phyloP scores from a whole-genome alignment of 176 grass and related monocot genomes.

The Aegilops umbellulata region DNA sequence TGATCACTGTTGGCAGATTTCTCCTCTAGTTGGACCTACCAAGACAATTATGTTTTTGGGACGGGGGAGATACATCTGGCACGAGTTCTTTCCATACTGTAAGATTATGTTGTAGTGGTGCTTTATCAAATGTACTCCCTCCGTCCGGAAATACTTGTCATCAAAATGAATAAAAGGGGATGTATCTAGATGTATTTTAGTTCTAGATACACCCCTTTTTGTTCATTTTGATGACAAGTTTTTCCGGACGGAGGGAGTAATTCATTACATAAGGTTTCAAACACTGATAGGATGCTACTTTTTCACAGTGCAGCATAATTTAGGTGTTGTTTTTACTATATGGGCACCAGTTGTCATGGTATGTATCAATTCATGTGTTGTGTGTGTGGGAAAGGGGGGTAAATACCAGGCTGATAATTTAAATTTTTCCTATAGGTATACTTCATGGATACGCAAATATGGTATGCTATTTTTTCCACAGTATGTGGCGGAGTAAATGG shows the following conservation, averaged over 20 bases:
- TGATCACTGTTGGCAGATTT: slow-evolving; percentile 57
- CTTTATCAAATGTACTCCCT: neutral
- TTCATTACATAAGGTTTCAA: slow-evolving; percentile 15
- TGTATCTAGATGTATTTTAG: no score
- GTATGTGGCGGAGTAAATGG: slow-evolving; percentile 88
- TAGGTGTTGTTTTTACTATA: slow-evolving; percentile 78
- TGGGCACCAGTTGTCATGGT: slow-evolving; percentile 98
- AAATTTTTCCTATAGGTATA: slow-evolving; percentile 57
- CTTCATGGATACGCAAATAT: slow-evolving; percentile 99
- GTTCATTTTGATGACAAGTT: no score
- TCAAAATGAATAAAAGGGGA: no score
- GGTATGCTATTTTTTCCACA: slow-evolving; percentile 99
- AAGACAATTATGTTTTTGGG: slow-evolving; percentile 74
- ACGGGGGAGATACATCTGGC: slow-evolving; percentile 68
- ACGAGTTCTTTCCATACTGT: slow-evolving; percentile 95
- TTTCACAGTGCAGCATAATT: slow-evolving; percentile 87
- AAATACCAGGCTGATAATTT: slow-evolving; percentile 16
- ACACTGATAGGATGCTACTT: slow-evolving; percentile 22
- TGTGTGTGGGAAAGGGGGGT: neutral
- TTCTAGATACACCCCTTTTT: no score
- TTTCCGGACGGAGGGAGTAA: no score
- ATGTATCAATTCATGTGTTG: slow-evolving; percentile 12
- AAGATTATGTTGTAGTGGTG: slow-evolving; percentile 39
- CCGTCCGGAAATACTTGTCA: no score
- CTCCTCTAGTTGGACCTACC: slow-evolving; percentile 81